These are phyloP conservation scores for Inonotus obliquus DNA, from an alignment of 1,284 basidiomycete genomes.

Conservation along the genomic window DNA sequence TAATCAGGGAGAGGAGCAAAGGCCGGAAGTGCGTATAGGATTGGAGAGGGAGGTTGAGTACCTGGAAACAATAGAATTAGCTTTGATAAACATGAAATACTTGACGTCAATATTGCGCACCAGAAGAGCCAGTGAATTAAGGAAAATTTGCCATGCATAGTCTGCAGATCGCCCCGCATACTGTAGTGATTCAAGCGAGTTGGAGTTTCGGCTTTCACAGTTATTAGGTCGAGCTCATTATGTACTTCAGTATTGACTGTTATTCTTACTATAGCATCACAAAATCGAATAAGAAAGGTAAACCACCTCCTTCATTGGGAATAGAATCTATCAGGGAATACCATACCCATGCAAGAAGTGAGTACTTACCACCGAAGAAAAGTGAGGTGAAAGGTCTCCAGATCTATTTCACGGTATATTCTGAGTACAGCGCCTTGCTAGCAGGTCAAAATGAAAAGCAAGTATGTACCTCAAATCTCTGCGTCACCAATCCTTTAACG, in stretches of 20 bases:
- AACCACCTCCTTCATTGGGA: constrained; percentile 40
- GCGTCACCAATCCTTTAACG: constrained; percentile 41
- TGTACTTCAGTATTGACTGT: not conserved
- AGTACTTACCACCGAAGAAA: constrained; percentile 64
- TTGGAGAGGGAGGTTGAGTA: constrained; percentile 60
- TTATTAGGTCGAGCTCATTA: not conserved
- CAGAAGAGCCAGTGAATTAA: constrained; percentile 52
- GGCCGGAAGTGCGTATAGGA: constrained; percentile 59
- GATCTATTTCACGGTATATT: constrained; percentile 38
- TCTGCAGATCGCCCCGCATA: constrained; percentile 62
- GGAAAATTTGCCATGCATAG: constrained; percentile 67
- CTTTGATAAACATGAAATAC: not conserved
- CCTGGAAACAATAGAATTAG: constrained; percentile 27
- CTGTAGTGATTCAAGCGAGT: constrained; percentile 59
- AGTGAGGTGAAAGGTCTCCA: constrained; percentile 78
- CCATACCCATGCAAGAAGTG: not conserved
- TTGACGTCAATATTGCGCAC: constrained; percentile 39
- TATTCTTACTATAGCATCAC: constrained; percentile 69
- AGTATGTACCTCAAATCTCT: constrained; percentile 45
- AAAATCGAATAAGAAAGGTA: constrained; percentile 69
- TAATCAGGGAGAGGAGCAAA: constrained; percentile 63
- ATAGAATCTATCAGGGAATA: not conserved
- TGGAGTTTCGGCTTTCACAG: constrained; percentile 50
- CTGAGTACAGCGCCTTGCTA: not conserved
- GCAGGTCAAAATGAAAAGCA: constrained; percentile 20